A percentile compares a stretch with the other conserved stretches of the same genome.
These are phyloP conservation scores for Polytolypa hystricis DNA, from an alignment of 2,329 filamentous ascomycete species.

Conservation along the genomic window DNA sequence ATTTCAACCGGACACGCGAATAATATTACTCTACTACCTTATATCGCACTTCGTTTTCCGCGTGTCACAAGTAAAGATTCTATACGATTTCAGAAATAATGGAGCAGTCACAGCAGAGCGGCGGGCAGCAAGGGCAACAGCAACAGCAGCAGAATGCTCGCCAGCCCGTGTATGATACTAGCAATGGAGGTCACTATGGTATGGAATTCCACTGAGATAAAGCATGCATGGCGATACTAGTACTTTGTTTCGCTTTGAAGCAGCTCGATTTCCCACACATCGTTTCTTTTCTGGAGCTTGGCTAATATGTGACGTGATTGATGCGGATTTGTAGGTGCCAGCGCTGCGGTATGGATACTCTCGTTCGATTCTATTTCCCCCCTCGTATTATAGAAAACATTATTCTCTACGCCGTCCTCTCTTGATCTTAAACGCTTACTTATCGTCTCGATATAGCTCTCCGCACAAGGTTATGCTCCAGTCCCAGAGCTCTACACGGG, in stretches of 20 bases:
- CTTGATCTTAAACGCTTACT: background rate
- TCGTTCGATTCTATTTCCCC: conserved; percentile 16
- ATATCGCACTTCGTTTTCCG: no score
- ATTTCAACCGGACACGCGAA: background rate
- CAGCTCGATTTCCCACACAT: no score
- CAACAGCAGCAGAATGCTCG: conserved; percentile 48
- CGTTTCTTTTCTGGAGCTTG: no score
- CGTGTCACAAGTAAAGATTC: no score
- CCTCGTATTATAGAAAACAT: conserved; percentile 2
- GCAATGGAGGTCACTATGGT: conserved; percentile 70
- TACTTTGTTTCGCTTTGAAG: no score
- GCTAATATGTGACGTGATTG: no score
- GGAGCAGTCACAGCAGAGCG: conserved; percentile 8
- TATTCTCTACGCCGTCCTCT: conserved; percentile 3
- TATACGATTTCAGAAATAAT: no score
- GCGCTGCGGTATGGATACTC: conserved; percentile 57
- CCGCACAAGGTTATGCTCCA: conserved; percentile 78
- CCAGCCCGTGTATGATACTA: conserved; percentile 58
- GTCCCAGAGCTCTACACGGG: conserved; percentile 83
- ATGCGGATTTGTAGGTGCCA: conserved; percentile 47
- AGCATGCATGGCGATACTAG: no score
- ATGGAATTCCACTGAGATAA: no score
- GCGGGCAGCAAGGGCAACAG: conserved; percentile 6
- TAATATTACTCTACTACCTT: no score
- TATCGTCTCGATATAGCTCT: conserved; percentile 50